Base-by-base conservation (phyloP, 2,329 filamentous ascomycete genomes). In the Talaromyces atroroseus region DNA sequence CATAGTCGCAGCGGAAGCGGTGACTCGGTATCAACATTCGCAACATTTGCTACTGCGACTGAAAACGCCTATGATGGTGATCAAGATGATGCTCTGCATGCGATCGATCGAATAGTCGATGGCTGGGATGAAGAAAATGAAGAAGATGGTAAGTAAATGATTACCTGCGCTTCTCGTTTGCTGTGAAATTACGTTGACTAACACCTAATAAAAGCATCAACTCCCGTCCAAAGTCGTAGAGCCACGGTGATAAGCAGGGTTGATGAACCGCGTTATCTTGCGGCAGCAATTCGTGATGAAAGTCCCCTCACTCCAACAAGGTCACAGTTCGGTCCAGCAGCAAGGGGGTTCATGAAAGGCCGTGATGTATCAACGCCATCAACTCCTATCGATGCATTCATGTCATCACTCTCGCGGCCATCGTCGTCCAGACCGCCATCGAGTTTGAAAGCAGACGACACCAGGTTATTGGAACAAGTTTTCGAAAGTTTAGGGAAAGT, bases 1-100 rank as follows among this genome's bases (percentile, higher is more conserved):
- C 68, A 82, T 61, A 69, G 74, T 16, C 78, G 85, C 52, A 79
- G 77, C 20, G 74, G 78, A 38, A 87, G 83, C 59, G 71, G 72
- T n/a, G 80, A 82, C 58, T 86, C 83, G 0, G 68, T 83, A 10
- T 86, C 83, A 11, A 86, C 82, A 1, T 69, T 81, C 10, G 81
- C 80, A 20, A 82, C 82, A 0, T 88, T 87, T 66, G 83, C 82
- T 2, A 87, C 85, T 1, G 85, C 85, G 5, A 79, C 74, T 3
- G 83, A 86, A 68, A 79, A 77, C 11, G 70, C 70, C 29, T 65
- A 66, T 2, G 69, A 57, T 5, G 57, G 58, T 53, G 65, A 63
- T 24, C 65, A 66, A 1, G 68, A 71, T 5, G 68, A 61, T 14
- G 61, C 62, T 47, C 67, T 71, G 42, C 76, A 78, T 24, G 75